A percentile compares a stretch with the other conserved stretches of the same genome.
These are phyloP conservation scores for Alternaria gaisen DNA, from an alignment of 2,329 filamentous ascomycete species.

Conservation along the genomic window DNA sequence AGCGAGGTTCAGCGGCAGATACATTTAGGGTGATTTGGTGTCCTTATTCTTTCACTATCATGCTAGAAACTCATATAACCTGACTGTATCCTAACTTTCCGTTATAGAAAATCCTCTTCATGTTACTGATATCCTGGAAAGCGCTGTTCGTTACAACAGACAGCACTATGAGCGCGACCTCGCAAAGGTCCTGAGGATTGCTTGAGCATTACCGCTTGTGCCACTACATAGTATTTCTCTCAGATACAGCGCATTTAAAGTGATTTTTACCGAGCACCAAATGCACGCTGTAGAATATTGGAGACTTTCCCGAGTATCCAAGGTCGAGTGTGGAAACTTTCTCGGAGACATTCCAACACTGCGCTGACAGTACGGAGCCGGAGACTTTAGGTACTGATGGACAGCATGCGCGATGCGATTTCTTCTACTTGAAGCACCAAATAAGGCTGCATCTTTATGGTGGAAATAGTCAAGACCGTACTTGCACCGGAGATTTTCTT, in stretches of 20 bases:
- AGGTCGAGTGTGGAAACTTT: neutral
- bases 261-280: neutral
- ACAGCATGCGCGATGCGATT: neutral
- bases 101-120: neutral
- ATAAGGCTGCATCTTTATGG: neutral
- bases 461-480: too few species aligned
- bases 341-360: slow-evolving; percentile 1
- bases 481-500: neutral
- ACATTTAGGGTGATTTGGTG: too few species aligned
- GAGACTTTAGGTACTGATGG: neutral
- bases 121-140: neutral
- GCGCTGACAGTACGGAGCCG: neutral
- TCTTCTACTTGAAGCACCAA: neutral
- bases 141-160: neutral
- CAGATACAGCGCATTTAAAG: too few species aligned
- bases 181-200: neutral
- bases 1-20: too few species aligned
- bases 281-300: neutral
- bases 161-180: neutral
- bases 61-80: too few species aligned
- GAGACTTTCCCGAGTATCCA: neutral
- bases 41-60: too few species aligned
- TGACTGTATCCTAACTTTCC: too few species aligned
- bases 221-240: neutral
- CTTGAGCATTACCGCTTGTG: neutral